Evolutionary conservation across 257 asterid species (phyloP), one percentile per base, ranked within the genome.

Genomic region (Jacaranda mimosifolia): DNA sequence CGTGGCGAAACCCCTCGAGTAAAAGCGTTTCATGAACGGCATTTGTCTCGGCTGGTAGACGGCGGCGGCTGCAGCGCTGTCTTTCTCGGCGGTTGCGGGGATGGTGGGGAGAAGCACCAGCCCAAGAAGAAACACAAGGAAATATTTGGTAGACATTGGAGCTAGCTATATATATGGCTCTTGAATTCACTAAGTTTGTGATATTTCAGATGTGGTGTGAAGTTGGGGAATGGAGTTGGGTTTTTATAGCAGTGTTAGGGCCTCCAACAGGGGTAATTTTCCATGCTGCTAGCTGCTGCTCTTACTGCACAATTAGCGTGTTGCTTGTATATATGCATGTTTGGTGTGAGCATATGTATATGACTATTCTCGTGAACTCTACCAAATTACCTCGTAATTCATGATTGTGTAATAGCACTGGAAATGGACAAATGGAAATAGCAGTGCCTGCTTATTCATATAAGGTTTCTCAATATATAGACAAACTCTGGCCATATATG

Each of bases 51-150:
- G 46, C 43, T 62, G 15, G 7, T 18, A 4, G 35, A 15, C n/a
- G 60, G 51, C 19, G 32, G 21, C 26, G 51, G 51, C 19, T n/a
- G 21, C 26, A 39, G 11, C 69, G 17, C 64, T 62, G 6, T 36
- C 6, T 32, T 21, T 49, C 39, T 42, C 51, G 62, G 74, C 70
- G 9, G 35, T 26, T 9, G 70, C 39, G 21, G 63, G 32, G 32
- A 2, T 7, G 21, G 63, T 69, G 43, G 73, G 12, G 19, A 80
- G 43, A 60, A 32, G 68, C 63, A 62, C 60, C 6, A 80, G 38
- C 14, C 56, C 80, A 13, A 74, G 32, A 49, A 80, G 62, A 42
- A 74, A 40, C 43, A 56, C 66, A 11, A 80, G 76, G 57, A 40
- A 62, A 59, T 56, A 52, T 49, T 53, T 62, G 45, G 68, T 38